phyloP scores from a whole-genome alignment of 1,284 basidiomycete genomes.

The Coniophora puteana region DNA sequence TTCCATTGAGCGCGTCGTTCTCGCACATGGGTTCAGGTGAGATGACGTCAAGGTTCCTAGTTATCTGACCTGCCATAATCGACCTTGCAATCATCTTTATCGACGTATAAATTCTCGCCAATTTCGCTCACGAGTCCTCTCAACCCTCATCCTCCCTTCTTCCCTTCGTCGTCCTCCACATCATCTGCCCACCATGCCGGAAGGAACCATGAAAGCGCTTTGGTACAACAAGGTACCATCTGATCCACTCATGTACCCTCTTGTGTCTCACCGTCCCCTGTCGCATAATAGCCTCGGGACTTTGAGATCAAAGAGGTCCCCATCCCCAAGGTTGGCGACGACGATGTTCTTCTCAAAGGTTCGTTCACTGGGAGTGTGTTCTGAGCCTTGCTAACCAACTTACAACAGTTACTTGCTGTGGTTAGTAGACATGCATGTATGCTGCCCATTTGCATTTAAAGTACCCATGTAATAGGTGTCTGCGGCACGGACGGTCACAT shows the following conservation, averaged over 20 bases:
- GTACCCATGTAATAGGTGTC: constrained; percentile 39
- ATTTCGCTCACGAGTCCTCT: constrained; percentile 8
- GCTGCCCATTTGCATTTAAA: neutral
- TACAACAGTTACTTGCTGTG: constrained; percentile 43
- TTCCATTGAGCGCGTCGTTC: no score
- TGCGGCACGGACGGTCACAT: constrained; percentile 80
- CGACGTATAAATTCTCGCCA: constrained; percentile 26
- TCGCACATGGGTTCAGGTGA: no score
- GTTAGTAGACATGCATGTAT: constrained; percentile 23
- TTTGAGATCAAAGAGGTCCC: constrained; percentile 52
- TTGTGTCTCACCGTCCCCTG: no score
- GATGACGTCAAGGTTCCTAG: constrained; percentile 24
- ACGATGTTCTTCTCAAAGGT: constrained; percentile 64
- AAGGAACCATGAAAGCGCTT: constrained; percentile 30
- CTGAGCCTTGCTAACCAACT: constrained; percentile 8
- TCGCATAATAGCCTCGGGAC: constrained; percentile 31
- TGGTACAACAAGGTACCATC: constrained; percentile 27
- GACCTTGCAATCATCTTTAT: neutral
- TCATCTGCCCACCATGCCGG: constrained; percentile 20
- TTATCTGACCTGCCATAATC: constrained; percentile 1
- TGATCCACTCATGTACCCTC: no score
- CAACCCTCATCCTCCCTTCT: neutral
- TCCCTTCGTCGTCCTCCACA: neutral
- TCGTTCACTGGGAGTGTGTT: no score
- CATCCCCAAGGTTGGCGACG: constrained; percentile 49